A percentile compares a stretch with the other conserved stretches of the same genome.
phyloP scores from a whole-genome alignment of 495 filamentous ascomycete genomes.

The Schizothecium vesticola region DNA sequence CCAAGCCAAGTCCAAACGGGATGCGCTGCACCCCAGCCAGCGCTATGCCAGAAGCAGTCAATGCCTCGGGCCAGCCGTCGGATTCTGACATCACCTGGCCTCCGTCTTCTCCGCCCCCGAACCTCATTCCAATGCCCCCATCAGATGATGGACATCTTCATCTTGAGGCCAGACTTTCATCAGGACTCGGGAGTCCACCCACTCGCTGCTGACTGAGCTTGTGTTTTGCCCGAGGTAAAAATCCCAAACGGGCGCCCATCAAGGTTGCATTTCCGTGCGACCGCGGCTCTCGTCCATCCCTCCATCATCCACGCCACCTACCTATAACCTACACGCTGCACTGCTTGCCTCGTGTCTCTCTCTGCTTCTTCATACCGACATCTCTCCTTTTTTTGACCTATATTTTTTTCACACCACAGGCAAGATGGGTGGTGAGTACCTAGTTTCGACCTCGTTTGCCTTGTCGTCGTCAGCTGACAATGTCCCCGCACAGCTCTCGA shows the following conservation, averaged over 20 bases:
- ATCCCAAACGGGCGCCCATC: neutral
- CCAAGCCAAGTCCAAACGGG: neutral
- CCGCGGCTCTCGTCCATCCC: neutral
- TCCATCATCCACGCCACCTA: neutral
- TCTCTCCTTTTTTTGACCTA: neutral
- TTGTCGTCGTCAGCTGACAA: conserved; percentile 2
- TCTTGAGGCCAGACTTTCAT: neutral
- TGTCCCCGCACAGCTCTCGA: conserved; percentile 35
- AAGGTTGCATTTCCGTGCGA: neutral
- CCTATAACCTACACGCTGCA: neutral
- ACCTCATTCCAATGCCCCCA: neutral
- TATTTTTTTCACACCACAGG: neutral
- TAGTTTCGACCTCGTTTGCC: neutral
- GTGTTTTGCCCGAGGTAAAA: neutral
- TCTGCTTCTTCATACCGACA: neutral
- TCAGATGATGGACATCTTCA: neutral
- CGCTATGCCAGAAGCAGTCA: conserved; percentile 28
- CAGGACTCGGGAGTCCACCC: neutral
- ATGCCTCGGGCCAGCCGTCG: conserved; percentile 28
- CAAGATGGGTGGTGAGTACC: conserved; percentile 34
- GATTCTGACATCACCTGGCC: conserved; percentile 35
- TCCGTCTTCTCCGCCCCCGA: neutral
- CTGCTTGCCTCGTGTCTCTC: neutral
- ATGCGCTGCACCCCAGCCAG: conserved; percentile 16
- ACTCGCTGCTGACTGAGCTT: neutral